A percentile compares a stretch with the other conserved stretches of the same genome.
phyloP scores from a whole-genome alignment of 2,329 filamentous ascomycete genomes.

The Talaromyces sp. region DNA sequence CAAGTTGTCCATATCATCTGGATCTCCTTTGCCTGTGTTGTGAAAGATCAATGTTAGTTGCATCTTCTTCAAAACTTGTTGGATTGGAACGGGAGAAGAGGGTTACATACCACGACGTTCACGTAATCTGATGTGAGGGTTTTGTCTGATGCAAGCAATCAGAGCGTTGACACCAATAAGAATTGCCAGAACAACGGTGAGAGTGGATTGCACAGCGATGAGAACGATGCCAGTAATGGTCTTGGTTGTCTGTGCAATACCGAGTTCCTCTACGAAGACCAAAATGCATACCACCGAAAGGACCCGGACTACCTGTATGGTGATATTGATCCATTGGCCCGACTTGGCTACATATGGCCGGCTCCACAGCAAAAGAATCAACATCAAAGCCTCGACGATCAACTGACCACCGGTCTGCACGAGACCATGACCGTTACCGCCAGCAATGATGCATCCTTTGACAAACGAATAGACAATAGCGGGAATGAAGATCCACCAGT shows the following conservation, averaged over 20 bases:
- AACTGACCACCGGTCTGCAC: slow-evolving; percentile 74
- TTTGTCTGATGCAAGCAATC: slow-evolving; percentile 74
- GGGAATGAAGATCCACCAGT: slow-evolving; percentile 97
- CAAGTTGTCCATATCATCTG: slow-evolving; percentile 69
- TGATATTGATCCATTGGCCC: slow-evolving; percentile 87
- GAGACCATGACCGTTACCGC: slow-evolving; percentile 77
- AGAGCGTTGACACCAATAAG: slow-evolving; percentile 86
- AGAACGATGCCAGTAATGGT: slow-evolving; percentile 90
- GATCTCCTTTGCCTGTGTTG: slow-evolving; percentile 70
- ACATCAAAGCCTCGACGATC: slow-evolving; percentile 72
- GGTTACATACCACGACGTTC: slow-evolving; percentile 75
- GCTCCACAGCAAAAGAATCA: slow-evolving; percentile 73
- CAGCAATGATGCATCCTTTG: slow-evolving; percentile 81
- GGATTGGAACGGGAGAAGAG: background rate
- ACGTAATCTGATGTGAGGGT: slow-evolving; percentile 81
- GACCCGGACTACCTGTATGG: slow-evolving; percentile 83
- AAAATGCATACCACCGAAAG: slow-evolving; percentile 84
- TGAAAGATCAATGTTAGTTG: background rate
- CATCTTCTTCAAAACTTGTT: background rate
- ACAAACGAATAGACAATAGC: slow-evolving; percentile 84
- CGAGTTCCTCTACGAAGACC: slow-evolving; percentile 89
- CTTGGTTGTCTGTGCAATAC: slow-evolving; percentile 84
- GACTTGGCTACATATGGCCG: slow-evolving; percentile 83
- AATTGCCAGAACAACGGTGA: slow-evolving; percentile 78
- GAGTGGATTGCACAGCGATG: slow-evolving; percentile 79